These are phyloP conservation scores for Paraphaeosphaeria sporulosa DNA, from an alignment of 2,329 filamentous ascomycete species.

Conservation along the genomic window DNA sequence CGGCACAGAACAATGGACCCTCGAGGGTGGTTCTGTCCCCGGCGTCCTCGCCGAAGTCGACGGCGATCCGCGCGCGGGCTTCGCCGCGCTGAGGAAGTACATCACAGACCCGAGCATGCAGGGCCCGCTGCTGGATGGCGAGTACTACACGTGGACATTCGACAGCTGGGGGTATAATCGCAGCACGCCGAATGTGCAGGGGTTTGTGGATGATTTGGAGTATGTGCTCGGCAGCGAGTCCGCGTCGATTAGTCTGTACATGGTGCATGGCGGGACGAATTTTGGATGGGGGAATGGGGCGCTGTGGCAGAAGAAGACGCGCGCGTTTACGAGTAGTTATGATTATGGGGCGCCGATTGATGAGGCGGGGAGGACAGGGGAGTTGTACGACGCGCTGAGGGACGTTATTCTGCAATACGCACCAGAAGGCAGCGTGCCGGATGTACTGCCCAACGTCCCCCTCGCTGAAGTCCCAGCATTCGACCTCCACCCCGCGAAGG, in stretches of 20 bases:
- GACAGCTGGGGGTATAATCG: constrained; percentile 56
- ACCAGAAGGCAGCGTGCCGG: constrained; percentile 48
- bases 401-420: constrained; percentile 51
- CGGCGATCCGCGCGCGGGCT: constrained; percentile 53
- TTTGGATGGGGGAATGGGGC: constrained; percentile 59
- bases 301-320: constrained; percentile 52
- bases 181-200: constrained; percentile 37
- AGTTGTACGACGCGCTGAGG: constrained; percentile 54
- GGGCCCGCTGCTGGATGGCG: constrained; percentile 58
- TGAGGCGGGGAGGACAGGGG: constrained; percentile 57
- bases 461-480: constrained; percentile 48
- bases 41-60: constrained; percentile 58
- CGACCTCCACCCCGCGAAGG: constrained; percentile 46
- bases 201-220: constrained; percentile 31
- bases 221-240: constrained; percentile 33
- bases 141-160: constrained; percentile 57
- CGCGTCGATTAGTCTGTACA: constrained; percentile 59
- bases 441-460: constrained; percentile 43
- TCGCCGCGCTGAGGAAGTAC: constrained; percentile 53
- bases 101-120: constrained; percentile 54
- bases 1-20: constrained; percentile 53
- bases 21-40: constrained; percentile 54
- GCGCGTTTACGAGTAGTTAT: constrained; percentile 57
- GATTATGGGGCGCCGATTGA: constrained; percentile 61
- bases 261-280: constrained; percentile 63